Evolutionary conservation across 768 basidiomycete species (phyloP).

Genomic region (Lactifluus pinguis): DNA sequence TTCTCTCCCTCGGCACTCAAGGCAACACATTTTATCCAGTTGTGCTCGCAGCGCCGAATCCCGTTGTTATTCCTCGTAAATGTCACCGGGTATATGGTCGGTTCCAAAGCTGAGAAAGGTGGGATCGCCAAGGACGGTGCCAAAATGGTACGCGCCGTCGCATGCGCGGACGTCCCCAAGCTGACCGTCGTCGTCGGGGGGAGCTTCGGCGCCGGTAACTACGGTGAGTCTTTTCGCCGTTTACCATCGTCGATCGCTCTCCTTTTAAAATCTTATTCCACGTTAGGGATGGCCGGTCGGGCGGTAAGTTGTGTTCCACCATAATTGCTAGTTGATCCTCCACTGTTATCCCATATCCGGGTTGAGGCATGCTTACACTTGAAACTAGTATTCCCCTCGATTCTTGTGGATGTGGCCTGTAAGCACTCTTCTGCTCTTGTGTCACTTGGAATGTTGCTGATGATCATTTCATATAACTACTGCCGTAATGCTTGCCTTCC

Average conservation of each 20-base stretch:
- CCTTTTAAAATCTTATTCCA: background rate
- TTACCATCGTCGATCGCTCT: background rate
- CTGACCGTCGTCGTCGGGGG: conserved; percentile 89
- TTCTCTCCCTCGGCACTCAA: conserved; percentile 92
- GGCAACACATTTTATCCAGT: conserved; percentile 90
- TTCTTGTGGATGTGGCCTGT: conserved; percentile 99
- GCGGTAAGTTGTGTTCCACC: conserved; percentile 48
- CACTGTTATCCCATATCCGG: conserved; percentile 1
- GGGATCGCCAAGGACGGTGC: conserved; percentile 95
- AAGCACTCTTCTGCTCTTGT: conserved; percentile 25
- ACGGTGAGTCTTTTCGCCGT: conserved; percentile 43
- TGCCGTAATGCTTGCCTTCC: background rate
- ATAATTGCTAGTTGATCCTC: background rate
- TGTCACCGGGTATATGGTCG: conserved; percentile 98
- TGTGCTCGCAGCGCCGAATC: conserved; percentile 86
- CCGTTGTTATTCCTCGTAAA: conserved; percentile 92
- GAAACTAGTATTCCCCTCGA: conserved; percentile 72
- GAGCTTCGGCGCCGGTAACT: conserved; percentile 92
- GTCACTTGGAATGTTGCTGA: conserved; percentile 1
- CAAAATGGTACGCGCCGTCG: conserved; percentile 95
- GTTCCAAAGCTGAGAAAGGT: conserved; percentile 87
- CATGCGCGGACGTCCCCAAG: conserved; percentile 91
- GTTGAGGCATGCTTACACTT: background rate
- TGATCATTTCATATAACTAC: background rate
- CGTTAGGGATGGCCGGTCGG: conserved; percentile 80